phyloP scores from a whole-genome alignment of 1,284 basidiomycete genomes.

The Puccinia novopanici region DNA sequence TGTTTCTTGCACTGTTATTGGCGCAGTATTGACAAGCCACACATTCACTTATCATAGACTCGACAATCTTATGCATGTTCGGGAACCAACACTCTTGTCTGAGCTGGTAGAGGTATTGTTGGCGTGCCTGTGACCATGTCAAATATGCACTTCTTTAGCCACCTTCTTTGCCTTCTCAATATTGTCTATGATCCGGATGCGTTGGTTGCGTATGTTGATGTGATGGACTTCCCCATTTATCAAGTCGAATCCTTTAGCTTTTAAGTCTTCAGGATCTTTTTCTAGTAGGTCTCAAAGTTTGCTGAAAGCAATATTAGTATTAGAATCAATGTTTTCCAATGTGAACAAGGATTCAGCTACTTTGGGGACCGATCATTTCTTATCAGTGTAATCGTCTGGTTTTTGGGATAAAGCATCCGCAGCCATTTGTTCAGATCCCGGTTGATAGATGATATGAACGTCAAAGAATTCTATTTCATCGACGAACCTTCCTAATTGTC shows the following conservation, averaged over 20 bases:
- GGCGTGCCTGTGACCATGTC: not conserved
- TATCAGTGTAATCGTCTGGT: not conserved
- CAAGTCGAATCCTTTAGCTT: not conserved
- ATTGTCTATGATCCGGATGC: not conserved
- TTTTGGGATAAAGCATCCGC: constrained; percentile 22
- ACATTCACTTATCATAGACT: not conserved
- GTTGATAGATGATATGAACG: constrained; percentile 6
- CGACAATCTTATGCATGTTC: not conserved
- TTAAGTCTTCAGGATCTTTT: not conserved
- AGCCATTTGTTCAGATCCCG: constrained; percentile 14
- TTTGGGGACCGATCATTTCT: not conserved
- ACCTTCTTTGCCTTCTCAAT: not conserved
- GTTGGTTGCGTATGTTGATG: too few species aligned
- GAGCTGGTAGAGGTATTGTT: not conserved
- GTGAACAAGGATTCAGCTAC: not conserved
- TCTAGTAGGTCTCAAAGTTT: not conserved
- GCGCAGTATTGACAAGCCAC: not conserved
- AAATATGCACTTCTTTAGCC: not conserved
- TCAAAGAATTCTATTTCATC: too few species aligned
- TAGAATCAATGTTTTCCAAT: too few species aligned
- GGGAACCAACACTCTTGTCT: not conserved
- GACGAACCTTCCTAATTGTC: not conserved
- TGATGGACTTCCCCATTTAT: not conserved
- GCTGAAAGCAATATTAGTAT: not conserved
- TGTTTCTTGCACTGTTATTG: not conserved